A percentile compares a stretch with the other conserved stretches of the same genome.
These are phyloP conservation scores for Vitis rotundifolia DNA, from an alignment of 164 flowering plant genomes.

Conservation along the genomic window DNA sequence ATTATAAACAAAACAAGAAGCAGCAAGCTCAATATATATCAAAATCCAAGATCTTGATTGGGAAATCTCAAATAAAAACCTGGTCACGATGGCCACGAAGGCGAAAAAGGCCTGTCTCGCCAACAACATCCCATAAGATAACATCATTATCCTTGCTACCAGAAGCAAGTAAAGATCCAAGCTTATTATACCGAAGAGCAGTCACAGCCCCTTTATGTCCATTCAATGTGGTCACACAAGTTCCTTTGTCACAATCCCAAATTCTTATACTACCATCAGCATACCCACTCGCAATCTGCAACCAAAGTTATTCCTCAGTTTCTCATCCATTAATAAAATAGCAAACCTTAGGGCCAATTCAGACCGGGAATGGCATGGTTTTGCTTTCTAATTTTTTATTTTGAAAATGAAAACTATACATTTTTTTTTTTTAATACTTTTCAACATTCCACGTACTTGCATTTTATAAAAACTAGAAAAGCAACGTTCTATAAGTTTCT, in stretches of 20 bases:
- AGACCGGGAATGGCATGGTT: not conserved
- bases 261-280: constrained; percentile 94
- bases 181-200: constrained; percentile 66
- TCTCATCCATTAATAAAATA: not conserved
- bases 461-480: no score
- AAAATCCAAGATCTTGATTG: not conserved
- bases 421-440: no score
- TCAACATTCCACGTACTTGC: no score
- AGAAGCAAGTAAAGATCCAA: constrained; percentile 85
- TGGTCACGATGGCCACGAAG: constrained; percentile 95
- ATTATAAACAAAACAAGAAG: not conserved
- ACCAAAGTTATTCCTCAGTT: constrained; percentile 1
- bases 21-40: not conserved
- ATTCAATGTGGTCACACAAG: constrained; percentile 79
- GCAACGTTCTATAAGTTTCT: no score
- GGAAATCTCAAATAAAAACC: constrained; percentile 38
- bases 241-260: constrained; percentile 81
- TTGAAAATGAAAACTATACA: no score
- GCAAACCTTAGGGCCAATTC: not conserved
- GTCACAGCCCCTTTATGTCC: constrained; percentile 89
- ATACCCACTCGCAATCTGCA: constrained; percentile 89
- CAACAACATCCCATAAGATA: constrained; percentile 94
- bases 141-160: constrained; percentile 93
- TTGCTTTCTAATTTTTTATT: no score
- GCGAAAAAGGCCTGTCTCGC: constrained; percentile 87